Evolutionary conservation across 2,329 filamentous ascomycete genomes (phyloP), one percentile per base, ranked within the genome.

Genomic region (Elsinoe australis): DNA sequence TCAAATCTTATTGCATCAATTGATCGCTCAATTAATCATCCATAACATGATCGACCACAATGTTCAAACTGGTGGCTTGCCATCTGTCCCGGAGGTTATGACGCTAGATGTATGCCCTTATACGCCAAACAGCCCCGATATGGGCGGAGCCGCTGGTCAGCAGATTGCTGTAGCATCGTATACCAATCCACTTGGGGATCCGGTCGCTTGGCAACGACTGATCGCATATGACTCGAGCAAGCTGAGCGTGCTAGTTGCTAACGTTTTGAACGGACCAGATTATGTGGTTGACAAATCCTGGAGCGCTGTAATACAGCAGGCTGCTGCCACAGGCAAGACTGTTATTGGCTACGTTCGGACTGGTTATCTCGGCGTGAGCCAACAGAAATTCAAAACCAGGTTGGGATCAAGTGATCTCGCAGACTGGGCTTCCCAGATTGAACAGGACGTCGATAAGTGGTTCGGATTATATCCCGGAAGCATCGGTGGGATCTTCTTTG

Each of bases 401-500:
- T 55, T 59, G 1, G 56, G 54, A 32, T 58, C 56, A 3, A 22
- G 17, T 24, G 46, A 54, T 8, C 38, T 52, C 0, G 50, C 48
- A 7, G 56, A 59, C 41, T 60, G 58, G 58, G 39, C 47, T 12
- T 38, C 56, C 1, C 56, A 59, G 39, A 59, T 59, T 29, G 51
- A 58, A 34, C 26, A 44, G 34, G 58, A 60, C 47, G 52, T 60
- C 46, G 56, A 60, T 46, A 45, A 33, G 42, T 60, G 56, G 56
- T 60, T 51, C 32, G n/a, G 41, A 21, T 54, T 60, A 3, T 62
- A 61, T 34, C 47, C 52, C 18, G 21, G 28, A 42, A 55, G 21
- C n/a, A 53, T 64, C 9, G 61, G 59, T 18, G 61, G 60, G 12
- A 64, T 64, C 51, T 63, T 64, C 42, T 64, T 64, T 39, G 58